These are phyloP conservation scores for Chenopodium quinoa DNA, from an alignment of 148 eudicot genomes.

Conservation along the genomic window DNA sequence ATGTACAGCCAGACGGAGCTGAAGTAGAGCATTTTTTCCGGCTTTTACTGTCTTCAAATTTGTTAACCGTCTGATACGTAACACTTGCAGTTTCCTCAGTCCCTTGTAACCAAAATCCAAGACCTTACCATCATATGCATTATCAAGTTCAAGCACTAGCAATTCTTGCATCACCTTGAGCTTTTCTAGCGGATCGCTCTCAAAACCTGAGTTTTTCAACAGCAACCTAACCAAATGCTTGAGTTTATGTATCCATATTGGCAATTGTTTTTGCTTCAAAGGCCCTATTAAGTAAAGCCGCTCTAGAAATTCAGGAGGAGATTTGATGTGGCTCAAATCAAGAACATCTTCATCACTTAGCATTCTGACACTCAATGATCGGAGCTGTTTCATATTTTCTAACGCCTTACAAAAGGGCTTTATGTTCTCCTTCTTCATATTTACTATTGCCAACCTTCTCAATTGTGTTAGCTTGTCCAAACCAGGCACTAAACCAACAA, in stretches of 20 bases:
- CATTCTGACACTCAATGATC: background rate
- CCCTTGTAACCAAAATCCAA: slow-evolving; percentile 7
- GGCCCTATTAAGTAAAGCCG: slow-evolving; percentile 9
- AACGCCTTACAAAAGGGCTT: background rate
- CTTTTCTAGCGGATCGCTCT: background rate
- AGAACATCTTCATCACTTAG: background rate
- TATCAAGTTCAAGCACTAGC: slow-evolving; percentile 8
- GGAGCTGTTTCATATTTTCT: background rate
- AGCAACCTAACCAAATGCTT: background rate
- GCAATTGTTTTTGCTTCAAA: background rate
- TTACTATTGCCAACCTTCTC: background rate
- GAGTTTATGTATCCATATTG: background rate
- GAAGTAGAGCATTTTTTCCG: background rate
- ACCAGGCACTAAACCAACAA: background rate
- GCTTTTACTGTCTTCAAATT: background rate
- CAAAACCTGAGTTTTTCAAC: background rate
- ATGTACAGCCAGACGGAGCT: background rate
- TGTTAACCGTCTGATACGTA: background rate
- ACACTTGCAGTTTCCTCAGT: background rate
- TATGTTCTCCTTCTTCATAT: background rate
- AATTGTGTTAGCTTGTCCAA: background rate
- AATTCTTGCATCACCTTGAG: slow-evolving; percentile 4
- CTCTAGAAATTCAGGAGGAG: background rate
- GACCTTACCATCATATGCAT: background rate
- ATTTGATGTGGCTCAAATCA: background rate